Evolutionary conservation across 2,329 filamentous ascomycete genomes (phyloP), one percentile per base, ranked within the genome.

Genomic region (Diaporthe nobilis): DNA sequence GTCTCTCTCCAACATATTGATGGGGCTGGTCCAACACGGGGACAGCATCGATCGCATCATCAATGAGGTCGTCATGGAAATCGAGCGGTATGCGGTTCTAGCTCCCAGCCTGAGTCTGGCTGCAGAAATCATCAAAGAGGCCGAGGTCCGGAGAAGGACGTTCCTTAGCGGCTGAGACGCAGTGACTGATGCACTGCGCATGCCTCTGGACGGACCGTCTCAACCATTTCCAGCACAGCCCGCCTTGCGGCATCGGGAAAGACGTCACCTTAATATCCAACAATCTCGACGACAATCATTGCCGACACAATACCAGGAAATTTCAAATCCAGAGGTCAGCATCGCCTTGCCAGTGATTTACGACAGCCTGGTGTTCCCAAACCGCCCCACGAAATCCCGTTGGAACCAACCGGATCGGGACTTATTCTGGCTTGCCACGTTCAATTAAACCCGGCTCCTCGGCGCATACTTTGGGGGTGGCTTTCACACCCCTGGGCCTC

Each of bases 111-210:
- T 96, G 44, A 90, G 89, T 78, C 86, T 96, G 68, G 92, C 93
- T n/a, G 92, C 93, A 31, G 94, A 96, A 81, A 95, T 96, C 76
- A 91, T 96, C 81, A 92, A 93, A 75, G 94, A 96, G 82, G 94
- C 94, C 10, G 94, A 94, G 82, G 90, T 92, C 79, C 90, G 94
- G 78, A 88, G 94, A 79, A 91, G 93, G 80, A 88, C 90, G 77
- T 91, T 91, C 83, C 85, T 91, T 78, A 86, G 87, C 78, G 85
- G 88, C 78, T 89, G 85, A 88, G 73, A 53, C n/a, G 42, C 60
- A 53, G 63, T 71, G 10, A 34, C 28, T 31, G 22, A 22, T 28
- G 17, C 8, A 71, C 28, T 17, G 20, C n/a, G 12, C n/a, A 4
- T 53, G 12, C 49, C 60, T 51, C 47, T 55, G 51, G 58, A 17